Evolutionary conservation across 129 eudicot species (phyloP).

Genomic region (Artemisia tridentata): DNA sequence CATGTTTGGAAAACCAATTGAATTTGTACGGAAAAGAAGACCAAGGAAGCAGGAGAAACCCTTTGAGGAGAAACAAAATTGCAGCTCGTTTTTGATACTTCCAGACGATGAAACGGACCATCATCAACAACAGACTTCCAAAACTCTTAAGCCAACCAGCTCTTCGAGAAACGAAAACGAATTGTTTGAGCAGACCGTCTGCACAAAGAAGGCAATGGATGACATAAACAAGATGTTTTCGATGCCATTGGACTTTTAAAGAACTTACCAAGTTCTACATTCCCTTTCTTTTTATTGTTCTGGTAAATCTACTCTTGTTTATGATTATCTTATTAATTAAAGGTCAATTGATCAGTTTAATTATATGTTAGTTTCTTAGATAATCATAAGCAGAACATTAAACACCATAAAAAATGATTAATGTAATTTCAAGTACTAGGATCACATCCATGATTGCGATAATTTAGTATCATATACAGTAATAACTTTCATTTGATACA

Average conservation of each 20-base stretch:
- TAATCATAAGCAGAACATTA: background rate
- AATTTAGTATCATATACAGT: background rate
- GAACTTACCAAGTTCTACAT: conserved; percentile 34
- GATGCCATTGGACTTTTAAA: conserved; percentile 84
- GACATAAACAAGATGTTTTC: conserved; percentile 88
- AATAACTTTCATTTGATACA: background rate
- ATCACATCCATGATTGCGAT: conserved; percentile 1
- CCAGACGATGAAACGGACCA: conserved; percentile 57
- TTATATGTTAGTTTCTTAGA: background rate
- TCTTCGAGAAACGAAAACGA: conserved; percentile 52
- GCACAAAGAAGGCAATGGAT: conserved; percentile 85
- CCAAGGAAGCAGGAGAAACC: conserved; percentile 54
- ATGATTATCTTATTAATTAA: background rate
- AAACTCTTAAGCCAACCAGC: conserved; percentile 35
- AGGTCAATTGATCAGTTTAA: background rate
- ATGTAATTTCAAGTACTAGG: background rate
- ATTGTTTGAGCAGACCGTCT: conserved; percentile 79
- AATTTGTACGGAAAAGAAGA: conserved; percentile 65
- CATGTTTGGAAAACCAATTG: conserved; percentile 97
- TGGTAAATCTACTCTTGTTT: background rate
- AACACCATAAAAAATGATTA: background rate
- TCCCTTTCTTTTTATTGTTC: conserved; percentile 8
- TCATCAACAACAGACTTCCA: conserved; percentile 26
- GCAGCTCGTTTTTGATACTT: conserved; percentile 66
- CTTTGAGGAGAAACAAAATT: conserved; percentile 32